Percentiles rank a stretch among this genome's conserved stretches.
Conservation (phyloP, 2,329 filamentous ascomycete species). For the Coniochaeta ligniaria region DNA sequence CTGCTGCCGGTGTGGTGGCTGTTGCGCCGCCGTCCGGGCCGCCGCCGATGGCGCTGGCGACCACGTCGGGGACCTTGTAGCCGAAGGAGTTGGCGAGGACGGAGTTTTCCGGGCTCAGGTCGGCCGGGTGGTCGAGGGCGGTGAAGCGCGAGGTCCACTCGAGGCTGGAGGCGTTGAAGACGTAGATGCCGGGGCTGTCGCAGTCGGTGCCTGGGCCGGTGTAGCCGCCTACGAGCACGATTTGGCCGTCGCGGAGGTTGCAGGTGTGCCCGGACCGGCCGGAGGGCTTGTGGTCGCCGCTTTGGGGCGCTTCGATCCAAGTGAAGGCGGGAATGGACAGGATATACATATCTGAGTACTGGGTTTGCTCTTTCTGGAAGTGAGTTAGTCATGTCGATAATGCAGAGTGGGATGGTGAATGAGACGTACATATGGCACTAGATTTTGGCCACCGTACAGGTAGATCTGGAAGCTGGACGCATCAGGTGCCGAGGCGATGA, state of each 20-base stretch:
- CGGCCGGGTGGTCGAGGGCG: constrained; percentile 41
- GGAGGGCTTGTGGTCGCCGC: constrained; percentile 45
- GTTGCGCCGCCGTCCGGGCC: constrained; percentile 40
- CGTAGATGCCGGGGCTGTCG: constrained; percentile 63
- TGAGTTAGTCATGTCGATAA: constrained; percentile 1
- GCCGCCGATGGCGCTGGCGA: constrained; percentile 41
- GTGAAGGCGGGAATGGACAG: constrained; percentile 66
- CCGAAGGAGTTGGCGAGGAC: constrained; percentile 53
- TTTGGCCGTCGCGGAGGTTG: constrained; percentile 62
- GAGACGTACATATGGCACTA: constrained; percentile 49
- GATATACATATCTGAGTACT: constrained; percentile 70
- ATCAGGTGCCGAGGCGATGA: constrained; percentile 61
- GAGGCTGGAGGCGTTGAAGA: constrained; percentile 62
- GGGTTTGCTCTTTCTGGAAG: constrained; percentile 34
- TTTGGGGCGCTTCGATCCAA: constrained; percentile 58
- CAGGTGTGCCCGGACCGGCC: constrained; percentile 63
- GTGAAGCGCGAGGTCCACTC: constrained; percentile 58
- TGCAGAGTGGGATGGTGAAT: background rate
- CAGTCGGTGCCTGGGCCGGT: constrained; percentile 57
- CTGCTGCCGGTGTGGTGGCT: constrained; percentile 54
- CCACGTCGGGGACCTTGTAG: constrained; percentile 56
- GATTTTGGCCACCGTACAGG: constrained; percentile 70
- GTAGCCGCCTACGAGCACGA: constrained; percentile 65
- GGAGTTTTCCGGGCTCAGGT: constrained; percentile 40
- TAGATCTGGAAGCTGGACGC: constrained; percentile 72